Percentiles rank a stretch among this genome's conserved stretches.
These are phyloP conservation scores for Trametes villosa DNA, from an alignment of 768 basidiomycete genomes.

Conservation along the genomic window DNA sequence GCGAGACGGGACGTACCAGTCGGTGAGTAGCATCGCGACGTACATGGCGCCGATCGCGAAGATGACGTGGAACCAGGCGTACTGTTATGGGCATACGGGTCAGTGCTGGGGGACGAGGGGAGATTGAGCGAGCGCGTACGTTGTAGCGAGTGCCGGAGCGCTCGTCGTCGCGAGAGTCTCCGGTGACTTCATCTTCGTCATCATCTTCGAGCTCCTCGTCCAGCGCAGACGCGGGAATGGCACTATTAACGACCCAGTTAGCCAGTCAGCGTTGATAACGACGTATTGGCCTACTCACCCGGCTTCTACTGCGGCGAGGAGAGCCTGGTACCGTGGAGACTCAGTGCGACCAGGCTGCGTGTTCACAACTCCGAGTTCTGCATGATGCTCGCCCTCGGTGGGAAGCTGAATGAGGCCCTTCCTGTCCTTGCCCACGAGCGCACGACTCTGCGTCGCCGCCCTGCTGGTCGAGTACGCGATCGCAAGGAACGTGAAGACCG, in stretches of 20 bases:
- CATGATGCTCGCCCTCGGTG: conserved; percentile 53
- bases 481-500: conserved; percentile 94
- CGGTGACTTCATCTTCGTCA: conserved; percentile 73
- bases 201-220: conserved; percentile 75
- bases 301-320: conserved; percentile 94
- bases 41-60: conserved; percentile 98
- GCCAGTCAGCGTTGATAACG: not conserved
- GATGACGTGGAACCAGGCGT: conserved; percentile 98
- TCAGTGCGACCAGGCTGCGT: conserved; percentile 86
- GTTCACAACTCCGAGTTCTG: conserved; percentile 77
- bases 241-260: conserved; percentile 46
- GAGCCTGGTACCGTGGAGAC: conserved; percentile 88
- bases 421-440: conserved; percentile 77
- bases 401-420: conserved; percentile 65
- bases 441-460: conserved; percentile 94
- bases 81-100: conserved; percentile 50
- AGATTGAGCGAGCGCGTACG: conserved; percentile 48
- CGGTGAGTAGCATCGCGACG: conserved; percentile 94
- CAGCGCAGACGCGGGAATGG: conserved; percentile 91
- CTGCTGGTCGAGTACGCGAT: conserved; percentile 97
- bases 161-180: conserved; percentile 89
- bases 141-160: conserved; percentile 93
- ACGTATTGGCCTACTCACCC: conserved; percentile 58
- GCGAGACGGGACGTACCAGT: conserved; percentile 81
- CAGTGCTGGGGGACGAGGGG: conserved; percentile 13